Evolutionary conservation across 1,284 basidiomycete genomes (phyloP).

Genomic region (Salmacisia buchloeana): DNA sequence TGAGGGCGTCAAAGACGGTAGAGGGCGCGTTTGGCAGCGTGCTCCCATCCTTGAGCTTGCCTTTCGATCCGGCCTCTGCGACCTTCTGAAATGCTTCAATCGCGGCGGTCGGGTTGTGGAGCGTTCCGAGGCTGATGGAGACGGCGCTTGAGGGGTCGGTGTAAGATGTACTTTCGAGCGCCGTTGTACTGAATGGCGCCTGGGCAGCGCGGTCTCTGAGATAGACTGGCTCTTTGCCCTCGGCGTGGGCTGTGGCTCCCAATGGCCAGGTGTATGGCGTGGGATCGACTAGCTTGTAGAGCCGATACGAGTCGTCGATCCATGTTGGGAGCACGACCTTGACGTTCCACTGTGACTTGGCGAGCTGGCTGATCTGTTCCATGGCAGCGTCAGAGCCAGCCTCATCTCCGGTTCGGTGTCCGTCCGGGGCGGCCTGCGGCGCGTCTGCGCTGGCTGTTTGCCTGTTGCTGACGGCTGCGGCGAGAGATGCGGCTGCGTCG

Average conservation of each 20-base stretch:
- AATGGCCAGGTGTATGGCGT: constrained; percentile 36
- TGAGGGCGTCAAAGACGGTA: background rate
- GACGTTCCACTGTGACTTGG: constrained; percentile 58
- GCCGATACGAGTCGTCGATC: constrained; percentile 71
- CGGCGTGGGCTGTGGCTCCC: constrained; percentile 20
- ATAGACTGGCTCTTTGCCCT: constrained; percentile 18
- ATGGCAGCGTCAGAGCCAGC: constrained; percentile 62
- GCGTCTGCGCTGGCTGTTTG: background rate
- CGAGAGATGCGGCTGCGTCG: constrained; percentile 18
- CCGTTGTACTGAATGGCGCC: constrained; percentile 4
- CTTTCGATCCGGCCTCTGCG: constrained; percentile 13
- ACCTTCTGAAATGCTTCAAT: constrained; percentile 2
- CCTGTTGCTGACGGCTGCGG: background rate
- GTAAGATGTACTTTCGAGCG: background rate
- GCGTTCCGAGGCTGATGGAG: background rate
- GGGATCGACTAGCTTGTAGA: constrained; percentile 60
- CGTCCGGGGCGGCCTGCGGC: constrained; percentile 25
- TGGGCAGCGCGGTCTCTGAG: constrained; percentile 20
- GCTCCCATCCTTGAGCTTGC: no score
- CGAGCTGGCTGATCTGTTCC: constrained; percentile 44
- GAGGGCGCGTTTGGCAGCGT: no score
- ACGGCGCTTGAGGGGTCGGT: constrained; percentile 12
- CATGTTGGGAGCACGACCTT: constrained; percentile 69
- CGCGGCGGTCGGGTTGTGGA: constrained; percentile 8
- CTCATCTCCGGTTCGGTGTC: constrained; percentile 35